These are phyloP conservation scores for Prunus salicina DNA, from an alignment of 306 rosid species.

Conservation along the genomic window DNA sequence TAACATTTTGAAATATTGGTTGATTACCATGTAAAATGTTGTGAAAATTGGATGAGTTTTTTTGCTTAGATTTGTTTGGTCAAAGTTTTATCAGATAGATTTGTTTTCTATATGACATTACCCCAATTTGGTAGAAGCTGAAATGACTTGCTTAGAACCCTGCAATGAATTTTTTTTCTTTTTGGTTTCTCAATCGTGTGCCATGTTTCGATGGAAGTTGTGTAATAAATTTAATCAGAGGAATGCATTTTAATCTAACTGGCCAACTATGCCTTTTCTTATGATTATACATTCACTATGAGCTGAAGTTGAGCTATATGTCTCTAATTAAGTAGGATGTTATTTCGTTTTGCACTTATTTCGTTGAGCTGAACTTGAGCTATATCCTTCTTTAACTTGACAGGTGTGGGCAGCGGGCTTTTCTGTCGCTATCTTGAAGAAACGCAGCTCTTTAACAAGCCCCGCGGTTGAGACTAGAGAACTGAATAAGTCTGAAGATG, in stretches of 20 bases:
- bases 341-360: neutral
- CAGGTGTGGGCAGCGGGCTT: conserved; percentile 99
- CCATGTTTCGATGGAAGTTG: neutral
- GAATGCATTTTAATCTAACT: neutral
- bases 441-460: conserved; percentile 45
- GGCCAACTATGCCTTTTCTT: neutral
- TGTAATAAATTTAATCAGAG: neutral
- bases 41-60: neutral
- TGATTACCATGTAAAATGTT: neutral
- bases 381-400: neutral
- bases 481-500: conserved; percentile 24
- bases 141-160: neutral
- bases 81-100: neutral
- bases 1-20: neutral
- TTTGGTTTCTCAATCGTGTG: neutral
- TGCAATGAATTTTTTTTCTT: neutral
- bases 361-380: too few relatives aligned
- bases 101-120: neutral
- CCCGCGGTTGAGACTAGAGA: conserved; percentile 21
- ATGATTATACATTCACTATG: neutral
- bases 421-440: conserved; percentile 71
- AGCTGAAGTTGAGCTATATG: neutral
- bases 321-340: neutral
- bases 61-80: neutral
- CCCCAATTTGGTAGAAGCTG: neutral